Evolutionary conservation across 805 yeast species (phyloP), one percentile per base, ranked within the genome.

Genomic region (Teunomyces cretensis): DNA sequence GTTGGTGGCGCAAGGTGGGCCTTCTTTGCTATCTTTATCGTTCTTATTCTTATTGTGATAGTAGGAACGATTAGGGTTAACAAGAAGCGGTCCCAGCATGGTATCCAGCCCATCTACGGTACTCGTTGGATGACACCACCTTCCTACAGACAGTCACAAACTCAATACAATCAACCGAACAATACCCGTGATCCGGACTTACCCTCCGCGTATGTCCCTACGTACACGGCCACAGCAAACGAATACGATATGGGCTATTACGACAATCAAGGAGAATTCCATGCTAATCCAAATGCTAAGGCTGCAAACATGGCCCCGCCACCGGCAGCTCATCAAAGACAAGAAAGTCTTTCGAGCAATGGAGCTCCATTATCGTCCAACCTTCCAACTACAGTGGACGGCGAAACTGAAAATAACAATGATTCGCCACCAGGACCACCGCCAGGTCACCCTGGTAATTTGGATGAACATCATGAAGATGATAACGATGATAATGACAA

Each of bases 111-210:
- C 0, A 70, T 88, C 1, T 68, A 78, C 47, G 92, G 92, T 8
- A 86, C 94, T 1, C 79, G 86, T 9, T 86, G 95, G 95, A 80
- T 89, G 70, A 85, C 94, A 0, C 96, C 96, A 6, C 95, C 95
- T 0, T 73, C 83, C 9, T 88, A 88, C 57, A 60, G 72, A 39
- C 88, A 83, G 52, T 78, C 89, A 1, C 86, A 86, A 55, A 70
- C 68, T 42, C 82, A 79, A 46, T 76, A 80, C 51, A 68, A 75
- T 43, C 74, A 72, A 38, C 76, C 76, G 0, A 52, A 50, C 32
- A 49, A 49, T 19, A 60, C 60, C 32, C 65, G 71, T 7, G 78
- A 76, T 38, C 75, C 76, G 2, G 73, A 65, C 28, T 50, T 59
- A 45, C 70, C 67, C 11, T 57, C 60, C 36, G 58, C 65, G 7